phyloP scores from a whole-genome alignment of 2,329 filamentous ascomycete genomes.

The Simplicillium sp. region DNA sequence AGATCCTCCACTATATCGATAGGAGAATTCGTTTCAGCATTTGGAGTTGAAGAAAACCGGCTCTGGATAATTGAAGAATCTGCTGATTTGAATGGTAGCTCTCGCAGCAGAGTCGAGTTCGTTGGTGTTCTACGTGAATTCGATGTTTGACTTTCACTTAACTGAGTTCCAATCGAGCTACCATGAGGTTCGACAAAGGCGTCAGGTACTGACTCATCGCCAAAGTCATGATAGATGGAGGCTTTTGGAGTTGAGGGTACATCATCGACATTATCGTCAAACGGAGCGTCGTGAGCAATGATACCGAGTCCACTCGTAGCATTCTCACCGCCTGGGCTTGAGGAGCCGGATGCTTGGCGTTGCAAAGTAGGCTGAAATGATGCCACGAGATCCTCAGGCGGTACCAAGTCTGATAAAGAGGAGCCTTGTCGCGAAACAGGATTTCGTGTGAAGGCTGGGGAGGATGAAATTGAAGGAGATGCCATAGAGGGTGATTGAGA shows the following conservation, averaged over 20 bases:
- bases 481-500: constrained; percentile 45
- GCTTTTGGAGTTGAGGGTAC: constrained; percentile 43
- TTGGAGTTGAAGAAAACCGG: background rate
- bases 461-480: constrained; percentile 33
- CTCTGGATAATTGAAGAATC: background rate
- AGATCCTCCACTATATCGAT: constrained; percentile 34
- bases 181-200: too few relatives aligned
- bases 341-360: too few relatives aligned
- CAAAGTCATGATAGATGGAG: constrained; percentile 31
- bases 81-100: constrained; percentile 11
- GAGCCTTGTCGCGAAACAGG: constrained; percentile 1
- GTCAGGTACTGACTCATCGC: constrained; percentile 6
- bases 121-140: too few relatives aligned
- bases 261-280: constrained; percentile 19
- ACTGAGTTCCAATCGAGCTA: too few relatives aligned
- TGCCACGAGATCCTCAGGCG: too few relatives aligned
- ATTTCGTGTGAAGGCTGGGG: constrained; percentile 36
- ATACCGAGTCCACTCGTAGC: constrained; percentile 15
- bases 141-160: too few relatives aligned
- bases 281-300: constrained; percentile 43
- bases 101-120: constrained; percentile 5
- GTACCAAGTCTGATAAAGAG: too few relatives aligned
- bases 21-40: background rate
- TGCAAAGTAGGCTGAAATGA: too few relatives aligned
- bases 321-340: constrained; percentile 37